phyloP scores from a whole-genome alignment of 2,329 filamentous ascomycete genomes.

The Fusarium cyanostomum region DNA sequence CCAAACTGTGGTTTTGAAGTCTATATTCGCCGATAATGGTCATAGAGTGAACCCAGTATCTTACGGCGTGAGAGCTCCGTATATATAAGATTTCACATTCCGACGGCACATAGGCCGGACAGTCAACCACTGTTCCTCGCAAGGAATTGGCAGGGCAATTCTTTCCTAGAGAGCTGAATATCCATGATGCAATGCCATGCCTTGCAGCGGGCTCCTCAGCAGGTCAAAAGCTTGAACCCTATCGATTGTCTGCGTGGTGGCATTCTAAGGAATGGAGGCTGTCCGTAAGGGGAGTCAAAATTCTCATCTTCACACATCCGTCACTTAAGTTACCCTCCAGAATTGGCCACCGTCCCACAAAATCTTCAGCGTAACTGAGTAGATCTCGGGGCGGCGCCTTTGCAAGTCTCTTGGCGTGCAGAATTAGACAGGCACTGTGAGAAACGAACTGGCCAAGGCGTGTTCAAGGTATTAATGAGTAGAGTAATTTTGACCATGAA shows the following conservation, averaged over 20 bases:
- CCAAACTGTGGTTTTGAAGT: too few relatives aligned
- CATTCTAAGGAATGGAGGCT: conserved; percentile 13
- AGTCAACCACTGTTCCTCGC: background rate
- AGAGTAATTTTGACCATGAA: too few relatives aligned
- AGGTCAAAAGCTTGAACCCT: background rate
- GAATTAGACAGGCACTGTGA: background rate
- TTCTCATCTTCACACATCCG: background rate
- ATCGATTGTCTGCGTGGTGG: background rate
- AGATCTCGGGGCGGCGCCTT: background rate
- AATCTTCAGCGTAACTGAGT: too few relatives aligned
- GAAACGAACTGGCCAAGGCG: too few relatives aligned
- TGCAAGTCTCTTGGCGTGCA: background rate
- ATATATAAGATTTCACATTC: too few relatives aligned
- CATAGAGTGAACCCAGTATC: too few relatives aligned
- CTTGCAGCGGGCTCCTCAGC: background rate
- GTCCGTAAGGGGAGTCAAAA: background rate
- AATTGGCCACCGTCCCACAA: background rate
- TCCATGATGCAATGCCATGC: background rate
- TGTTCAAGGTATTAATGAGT: too few relatives aligned
- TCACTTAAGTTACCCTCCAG: background rate
- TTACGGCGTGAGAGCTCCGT: too few relatives aligned
- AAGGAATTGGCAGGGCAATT: background rate
- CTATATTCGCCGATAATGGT: too few relatives aligned
- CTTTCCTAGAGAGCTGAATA: background rate
- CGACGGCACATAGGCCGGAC: background rate